phyloP scores from a whole-genome alignment of 306 rosid genomes.

The Trifolium dubium region DNA sequence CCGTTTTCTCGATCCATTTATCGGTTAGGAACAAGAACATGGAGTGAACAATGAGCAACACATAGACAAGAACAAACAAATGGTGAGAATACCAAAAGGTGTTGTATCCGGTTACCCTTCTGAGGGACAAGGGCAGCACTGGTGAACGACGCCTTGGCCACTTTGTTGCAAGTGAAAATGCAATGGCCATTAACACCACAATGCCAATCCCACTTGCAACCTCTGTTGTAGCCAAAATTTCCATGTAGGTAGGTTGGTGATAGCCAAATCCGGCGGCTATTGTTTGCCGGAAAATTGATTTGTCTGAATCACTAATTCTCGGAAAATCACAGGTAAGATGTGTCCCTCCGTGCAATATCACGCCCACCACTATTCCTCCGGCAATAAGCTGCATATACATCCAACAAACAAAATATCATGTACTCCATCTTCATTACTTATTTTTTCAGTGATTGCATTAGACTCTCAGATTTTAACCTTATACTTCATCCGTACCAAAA shows the following conservation, averaged over 20 bases:
- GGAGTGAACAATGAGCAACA: constrained; percentile 82
- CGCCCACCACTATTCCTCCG: constrained; percentile 81
- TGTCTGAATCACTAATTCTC: constrained; percentile 66
- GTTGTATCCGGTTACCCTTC: constrained; percentile 76
- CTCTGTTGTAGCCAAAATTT: constrained; percentile 73
- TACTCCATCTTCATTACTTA: too few relatives aligned
- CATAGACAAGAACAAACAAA: constrained; percentile 81
- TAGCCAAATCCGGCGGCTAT: constrained; percentile 65
- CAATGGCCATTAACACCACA: constrained; percentile 73
- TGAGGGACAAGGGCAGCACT: constrained; percentile 60
- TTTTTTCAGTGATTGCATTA: too few relatives aligned
- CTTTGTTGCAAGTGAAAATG: constrained; percentile 78
- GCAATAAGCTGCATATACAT: constrained; percentile 63
- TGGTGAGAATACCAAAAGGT: constrained; percentile 96
- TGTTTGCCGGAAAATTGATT: constrained; percentile 60
- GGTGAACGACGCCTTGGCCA: constrained; percentile 80
- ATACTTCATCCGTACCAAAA: too few relatives aligned
- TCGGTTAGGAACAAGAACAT: constrained; percentile 82
- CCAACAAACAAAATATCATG: constrained; percentile 14
- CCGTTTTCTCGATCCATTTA: constrained; percentile 72
- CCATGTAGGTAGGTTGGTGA: constrained; percentile 72
- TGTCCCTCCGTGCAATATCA: constrained; percentile 82
- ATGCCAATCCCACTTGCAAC: constrained; percentile 69
- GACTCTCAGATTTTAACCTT: too few relatives aligned
- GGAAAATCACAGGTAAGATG: constrained; percentile 96